Evolutionary conservation across 441 rosid species (phyloP).

Genomic region (Syzygium malaccense): DNA sequence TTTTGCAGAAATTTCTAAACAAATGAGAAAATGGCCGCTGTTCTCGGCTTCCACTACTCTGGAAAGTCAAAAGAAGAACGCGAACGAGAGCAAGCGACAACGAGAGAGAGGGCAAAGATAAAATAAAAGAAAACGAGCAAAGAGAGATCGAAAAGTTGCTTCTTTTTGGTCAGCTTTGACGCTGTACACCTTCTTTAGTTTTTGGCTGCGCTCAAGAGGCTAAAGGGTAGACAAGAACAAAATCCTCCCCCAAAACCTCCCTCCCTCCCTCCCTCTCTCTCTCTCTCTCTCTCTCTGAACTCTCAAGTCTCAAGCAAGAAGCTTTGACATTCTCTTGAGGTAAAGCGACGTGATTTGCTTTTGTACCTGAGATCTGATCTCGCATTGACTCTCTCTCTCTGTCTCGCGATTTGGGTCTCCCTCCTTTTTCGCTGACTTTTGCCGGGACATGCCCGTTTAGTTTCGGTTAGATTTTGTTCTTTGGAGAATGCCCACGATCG

Average conservation of each 20-base stretch:
- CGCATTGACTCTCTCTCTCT: background rate
- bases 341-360: background rate
- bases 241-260: background rate
- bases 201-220: background rate
- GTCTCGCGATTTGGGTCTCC: background rate
- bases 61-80: background rate
- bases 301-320: background rate
- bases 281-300: background rate
- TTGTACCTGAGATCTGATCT: background rate
- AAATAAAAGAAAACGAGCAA: background rate
- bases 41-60: background rate
- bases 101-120: background rate
- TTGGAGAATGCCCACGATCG: slow-evolving; percentile 20
- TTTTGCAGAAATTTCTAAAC: background rate
- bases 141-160: background rate
- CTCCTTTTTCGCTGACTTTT: background rate
- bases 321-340: background rate
- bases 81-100: background rate
- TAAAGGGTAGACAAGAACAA: background rate
- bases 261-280: too few species aligned
- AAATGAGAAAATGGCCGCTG: background rate
- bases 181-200: background rate
- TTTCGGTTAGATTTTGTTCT: background rate
- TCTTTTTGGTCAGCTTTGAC: background rate
- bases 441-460: background rate